Base-by-base conservation (phyloP, 148 eudicot genomes). In the Diospyros lotus region DNA sequence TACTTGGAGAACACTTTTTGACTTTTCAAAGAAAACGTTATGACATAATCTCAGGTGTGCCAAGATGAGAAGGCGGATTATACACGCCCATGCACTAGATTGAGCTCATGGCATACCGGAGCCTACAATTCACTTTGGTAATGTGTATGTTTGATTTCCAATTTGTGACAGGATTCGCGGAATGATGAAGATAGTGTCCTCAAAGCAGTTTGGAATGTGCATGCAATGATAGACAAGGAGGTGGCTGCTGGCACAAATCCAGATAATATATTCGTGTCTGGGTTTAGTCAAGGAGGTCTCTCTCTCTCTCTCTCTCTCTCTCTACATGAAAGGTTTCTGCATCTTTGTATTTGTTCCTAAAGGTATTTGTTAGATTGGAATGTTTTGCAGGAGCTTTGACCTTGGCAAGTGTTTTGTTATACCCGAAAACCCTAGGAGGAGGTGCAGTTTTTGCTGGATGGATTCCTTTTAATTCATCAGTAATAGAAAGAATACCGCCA, bases 241-340 rank as follows among this genome's bases (percentile, higher is more conserved):
- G 75, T 96, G 76, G 87, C 90, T 64, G 82, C 89, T 61, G 99
- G 99, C 75, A 81, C 80, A 68, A 73, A 85, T 80, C 99, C 99
- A 48, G 88, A 82, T 7, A 96, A 93, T 73, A 87, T 96, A 52
- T 96, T 93, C 84, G 77, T 96, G 13, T 93, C 98, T 74, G 99
- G 99, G 71, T 93, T 93, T 76, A 96, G 99, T 88, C 99, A 96
- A 87, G 99, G 99, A 89, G 99, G 99, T 96, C 84, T 64, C 79
- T 75, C 60, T 69, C 66, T 72, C 77, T 64, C 74, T 64, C 73
- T 74, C 69, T 53, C 53, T 60, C 42, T 28, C 28, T 0, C 28
- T 28, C 28, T 28, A 28, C 8, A 13, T 28, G 7, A 45, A 38
- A 39, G 41, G 28, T 75, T 13, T 28, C 28, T 28, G 58, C 55